Percentiles rank a stretch among this genome's conserved stretches.
These are phyloP conservation scores for Fraxinus ornus DNA, from an alignment of 305 asterid species.

Conservation along the genomic window DNA sequence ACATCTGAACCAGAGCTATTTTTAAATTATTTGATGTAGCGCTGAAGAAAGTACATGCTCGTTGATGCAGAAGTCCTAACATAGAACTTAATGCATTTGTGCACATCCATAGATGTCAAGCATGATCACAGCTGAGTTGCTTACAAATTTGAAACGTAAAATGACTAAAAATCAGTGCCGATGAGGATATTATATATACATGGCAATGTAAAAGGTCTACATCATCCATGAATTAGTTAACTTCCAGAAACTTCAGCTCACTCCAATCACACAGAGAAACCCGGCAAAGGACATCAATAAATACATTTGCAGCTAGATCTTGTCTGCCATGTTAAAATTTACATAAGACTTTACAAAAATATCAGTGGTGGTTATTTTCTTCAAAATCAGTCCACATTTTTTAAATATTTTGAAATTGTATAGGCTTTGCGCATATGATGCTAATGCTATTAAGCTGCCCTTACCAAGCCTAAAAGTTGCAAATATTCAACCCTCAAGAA, in stretches of 20 bases:
- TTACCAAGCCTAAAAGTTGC: background rate
- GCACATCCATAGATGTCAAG: background rate
- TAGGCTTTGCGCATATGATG: conserved; percentile 16
- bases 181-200: background rate
- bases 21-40: background rate
- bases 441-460: conserved; percentile 20
- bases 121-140: background rate
- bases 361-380: conserved; percentile 18
- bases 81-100: background rate
- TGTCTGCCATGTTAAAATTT: conserved; percentile 26
- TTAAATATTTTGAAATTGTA: background rate
- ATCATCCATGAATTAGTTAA: background rate
- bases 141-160: background rate
- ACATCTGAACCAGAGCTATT: background rate
- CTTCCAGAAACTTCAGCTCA: conserved; percentile 17
- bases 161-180: background rate
- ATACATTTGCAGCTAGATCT: conserved; percentile 30
- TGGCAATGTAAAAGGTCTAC: background rate
- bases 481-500: background rate
- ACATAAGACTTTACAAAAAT: conserved; percentile 12
- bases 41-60: background rate
- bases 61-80: background rate
- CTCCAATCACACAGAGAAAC: conserved; percentile 24
- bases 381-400: background rate
- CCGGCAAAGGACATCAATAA: conserved; percentile 24